These are phyloP conservation scores for Penicilliopsis zonata DNA, from an alignment of 495 filamentous ascomycete genomes.

Conservation along the genomic window DNA sequence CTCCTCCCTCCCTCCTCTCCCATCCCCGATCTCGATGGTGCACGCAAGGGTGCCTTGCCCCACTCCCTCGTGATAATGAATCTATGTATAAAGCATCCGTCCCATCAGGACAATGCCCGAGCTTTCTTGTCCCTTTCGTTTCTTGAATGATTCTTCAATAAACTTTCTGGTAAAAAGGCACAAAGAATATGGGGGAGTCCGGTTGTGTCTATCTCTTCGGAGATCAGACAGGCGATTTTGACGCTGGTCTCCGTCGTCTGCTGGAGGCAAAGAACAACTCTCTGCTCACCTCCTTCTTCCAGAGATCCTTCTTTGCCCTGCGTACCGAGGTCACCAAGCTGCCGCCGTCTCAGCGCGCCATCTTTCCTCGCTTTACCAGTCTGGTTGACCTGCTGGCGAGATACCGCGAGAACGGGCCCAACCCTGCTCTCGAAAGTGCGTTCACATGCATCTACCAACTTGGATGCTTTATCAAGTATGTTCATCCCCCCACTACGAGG, in stretches of 20 bases:
- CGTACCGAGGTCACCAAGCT: conserved; percentile 51
- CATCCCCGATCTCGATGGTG: too few relatives aligned
- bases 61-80: too few relatives aligned
- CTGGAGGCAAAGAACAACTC: conserved; percentile 52
- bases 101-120: background rate
- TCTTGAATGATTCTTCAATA: background rate
- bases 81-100: background rate
- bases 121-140: background rate
- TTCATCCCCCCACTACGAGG: conserved; percentile 3
- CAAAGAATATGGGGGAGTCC: conserved; percentile 16
- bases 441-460: conserved; percentile 61
- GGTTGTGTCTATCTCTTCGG: conserved; percentile 49
- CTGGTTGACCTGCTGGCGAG: conserved; percentile 59
- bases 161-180: background rate
- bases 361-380: conserved; percentile 57
- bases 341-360: conserved; percentile 42
- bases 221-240: conserved; percentile 68
- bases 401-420: conserved; percentile 44
- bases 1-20: too few relatives aligned
- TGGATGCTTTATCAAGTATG: conserved; percentile 67
- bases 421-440: conserved; percentile 52
- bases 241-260: conserved; percentile 51
- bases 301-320: conserved; percentile 47
- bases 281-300: conserved; percentile 52
- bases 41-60: too few relatives aligned